These are phyloP conservation scores for Panicum virgatum DNA, from an alignment of 202 grass and related monocot genomes.

Conservation along the genomic window DNA sequence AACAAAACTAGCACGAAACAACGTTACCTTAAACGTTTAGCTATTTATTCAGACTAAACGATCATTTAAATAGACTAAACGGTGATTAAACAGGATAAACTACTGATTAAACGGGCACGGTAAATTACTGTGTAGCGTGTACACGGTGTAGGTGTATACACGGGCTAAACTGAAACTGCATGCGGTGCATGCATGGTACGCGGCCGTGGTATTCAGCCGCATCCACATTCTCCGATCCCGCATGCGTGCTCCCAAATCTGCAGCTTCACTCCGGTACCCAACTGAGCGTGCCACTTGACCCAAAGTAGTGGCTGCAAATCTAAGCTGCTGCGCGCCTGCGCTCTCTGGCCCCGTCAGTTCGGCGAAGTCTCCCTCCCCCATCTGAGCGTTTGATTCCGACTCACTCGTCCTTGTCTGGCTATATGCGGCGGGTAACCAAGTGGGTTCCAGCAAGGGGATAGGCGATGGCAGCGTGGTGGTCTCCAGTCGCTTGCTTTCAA, in stretches of 20 bases:
- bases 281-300: not conserved
- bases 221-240: not conserved
- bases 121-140: too few relatives aligned
- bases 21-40: too few relatives aligned
- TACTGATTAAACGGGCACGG: too few relatives aligned
- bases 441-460: not conserved
- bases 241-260: conserved; percentile 1
- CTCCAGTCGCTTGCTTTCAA: not conserved
- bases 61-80: too few relatives aligned
- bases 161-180: not conserved
- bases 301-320: conserved; percentile 17
- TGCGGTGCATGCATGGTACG: not conserved
- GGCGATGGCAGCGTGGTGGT: not conserved
- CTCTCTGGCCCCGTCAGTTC: not conserved
- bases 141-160: too few relatives aligned
- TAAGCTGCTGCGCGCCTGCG: not conserved
- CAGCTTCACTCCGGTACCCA: not conserved
- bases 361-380: not conserved
- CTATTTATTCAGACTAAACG: too few relatives aligned
- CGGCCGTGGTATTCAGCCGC: not conserved
- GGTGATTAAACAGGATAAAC: too few relatives aligned
- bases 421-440: not conserved
- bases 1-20: not conserved
- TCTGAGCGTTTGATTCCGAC: not conserved
- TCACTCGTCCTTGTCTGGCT: not conserved